A percentile compares a stretch with the other conserved stretches of the same genome.
phyloP scores from a whole-genome alignment of 2,329 filamentous ascomycete species.

The Colletotrichum truncatum region DNA sequence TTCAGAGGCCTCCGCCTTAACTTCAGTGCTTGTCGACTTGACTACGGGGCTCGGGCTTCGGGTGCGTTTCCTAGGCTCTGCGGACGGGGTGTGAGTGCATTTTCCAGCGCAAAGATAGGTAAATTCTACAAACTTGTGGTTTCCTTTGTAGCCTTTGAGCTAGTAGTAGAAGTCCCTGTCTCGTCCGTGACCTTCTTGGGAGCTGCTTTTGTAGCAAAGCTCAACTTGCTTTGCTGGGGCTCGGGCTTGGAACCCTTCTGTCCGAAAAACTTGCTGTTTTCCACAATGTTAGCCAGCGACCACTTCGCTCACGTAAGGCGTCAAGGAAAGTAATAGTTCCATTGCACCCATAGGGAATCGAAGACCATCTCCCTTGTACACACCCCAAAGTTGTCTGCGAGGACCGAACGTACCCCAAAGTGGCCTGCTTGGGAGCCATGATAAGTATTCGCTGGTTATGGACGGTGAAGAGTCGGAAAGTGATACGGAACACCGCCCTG shows the following conservation, averaged over 20 bases:
- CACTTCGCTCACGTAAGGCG: background rate
- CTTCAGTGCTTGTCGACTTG: constrained; percentile 34
- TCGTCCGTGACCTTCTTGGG: constrained; percentile 44
- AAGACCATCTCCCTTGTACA: constrained; percentile 38
- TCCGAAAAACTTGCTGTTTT: constrained; percentile 83
- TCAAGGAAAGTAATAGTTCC: background rate
- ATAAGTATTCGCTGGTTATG: constrained; percentile 13
- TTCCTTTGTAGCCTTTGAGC: constrained; percentile 48
- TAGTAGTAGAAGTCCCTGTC: constrained; percentile 37
- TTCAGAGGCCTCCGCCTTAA: constrained; percentile 47
- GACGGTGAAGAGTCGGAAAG: background rate
- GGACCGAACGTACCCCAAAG: constrained; percentile 85
- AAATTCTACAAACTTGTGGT: constrained; percentile 23
- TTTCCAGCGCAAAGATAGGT: background rate
- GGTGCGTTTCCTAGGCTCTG: constrained; percentile 58
- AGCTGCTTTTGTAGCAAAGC: constrained; percentile 71
- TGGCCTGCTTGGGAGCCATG: constrained; percentile 77
- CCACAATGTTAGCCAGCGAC: constrained; percentile 1
- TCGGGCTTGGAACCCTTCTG: constrained; percentile 66
- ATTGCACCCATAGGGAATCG: background rate
- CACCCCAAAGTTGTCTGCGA: constrained; percentile 81
- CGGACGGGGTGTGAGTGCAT: background rate
- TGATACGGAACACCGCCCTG: background rate
- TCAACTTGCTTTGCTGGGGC: constrained; percentile 80
- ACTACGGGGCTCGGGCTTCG: constrained; percentile 37